Evolutionary conservation across 768 basidiomycete species (phyloP), one percentile per base, ranked within the genome.

Genomic region (Strobilomyces dryophilus): DNA sequence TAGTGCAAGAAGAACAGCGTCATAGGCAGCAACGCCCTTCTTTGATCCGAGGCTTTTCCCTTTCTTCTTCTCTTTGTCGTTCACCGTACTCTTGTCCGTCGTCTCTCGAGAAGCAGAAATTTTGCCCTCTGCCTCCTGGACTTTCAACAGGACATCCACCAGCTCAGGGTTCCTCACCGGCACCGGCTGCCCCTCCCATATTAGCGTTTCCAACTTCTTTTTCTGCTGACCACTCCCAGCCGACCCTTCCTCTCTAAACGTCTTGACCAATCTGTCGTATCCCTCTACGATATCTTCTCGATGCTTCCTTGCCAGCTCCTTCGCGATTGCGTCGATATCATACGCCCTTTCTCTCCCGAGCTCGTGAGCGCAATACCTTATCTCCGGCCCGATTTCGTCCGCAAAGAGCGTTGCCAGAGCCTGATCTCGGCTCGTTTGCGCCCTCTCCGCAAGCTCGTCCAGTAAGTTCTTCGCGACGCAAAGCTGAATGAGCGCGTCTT

Each of bases 281-380:
- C 78, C 79, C 47, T 84, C 81, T 2, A 91, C 85, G 20, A 90
- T 74, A 42, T 81, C 71, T 44, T 77, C 78, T 48, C 79, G 75
- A 56, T 84, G 79, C 54, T 75, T 74, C 0, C 77, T 71, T 3
- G 84, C 78, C 12, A 89, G 65, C 51, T 88, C 86, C 6, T 74
- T 71, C 18, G 83, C 86, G 57, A 94, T 87, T 5, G 76, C 80
- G 57, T 89, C 86, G 29, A 93, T 73, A 65, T 93, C 90, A 69
- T 94, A 95, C 4, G 89, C 84, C 61, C 83, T 86, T 40, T 75
- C 75, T 48, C 83, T 76, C 1, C 92, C 90, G 14, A 95, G 75
- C 62, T 92, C 86, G 62, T 98, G 95, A 0, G 95, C 94, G 60
- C 88, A 92, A 70, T 94, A 87, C 42, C 95, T 77, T 49, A 98